Percentiles rank a stretch among this genome's conserved stretches.
Evolutionary conservation across 2,329 filamentous ascomycete genomes (phyloP).

Genomic region (Mycosphaerella sp.): DNA sequence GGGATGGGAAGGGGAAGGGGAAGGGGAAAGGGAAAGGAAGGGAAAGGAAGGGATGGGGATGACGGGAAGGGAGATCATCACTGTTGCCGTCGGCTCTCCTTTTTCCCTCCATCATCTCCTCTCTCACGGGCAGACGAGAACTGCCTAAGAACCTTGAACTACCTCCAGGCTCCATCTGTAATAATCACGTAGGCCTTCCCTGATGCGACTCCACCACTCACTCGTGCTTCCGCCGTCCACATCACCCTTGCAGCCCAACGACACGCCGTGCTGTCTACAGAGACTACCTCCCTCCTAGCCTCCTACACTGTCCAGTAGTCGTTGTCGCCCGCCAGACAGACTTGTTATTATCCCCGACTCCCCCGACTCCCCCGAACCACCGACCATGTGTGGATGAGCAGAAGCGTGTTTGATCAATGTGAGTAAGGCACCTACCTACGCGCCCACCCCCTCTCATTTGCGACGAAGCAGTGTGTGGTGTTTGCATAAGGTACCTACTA

Average conservation of each 20-base stretch:
- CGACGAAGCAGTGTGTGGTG: no score
- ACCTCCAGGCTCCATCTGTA: no score
- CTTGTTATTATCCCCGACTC: no score
- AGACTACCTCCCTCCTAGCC: no score
- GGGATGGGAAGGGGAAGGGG: no score
- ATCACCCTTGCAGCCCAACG: background rate
- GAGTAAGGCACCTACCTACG: background rate
- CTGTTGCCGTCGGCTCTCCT: no score
- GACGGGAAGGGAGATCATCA: no score
- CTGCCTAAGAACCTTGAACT: no score
- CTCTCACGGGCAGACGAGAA: no score
- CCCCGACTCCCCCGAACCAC: background rate
- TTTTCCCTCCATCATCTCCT: no score
- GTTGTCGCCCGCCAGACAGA: background rate
- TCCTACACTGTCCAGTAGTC: background rate
- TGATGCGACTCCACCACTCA: background rate
- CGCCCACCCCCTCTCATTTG: background rate
- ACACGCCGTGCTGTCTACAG: background rate
- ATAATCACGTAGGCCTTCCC: background rate
- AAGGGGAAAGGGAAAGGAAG: background rate
- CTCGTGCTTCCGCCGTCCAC: background rate
- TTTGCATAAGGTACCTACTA: background rate
- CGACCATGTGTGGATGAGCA: background rate
- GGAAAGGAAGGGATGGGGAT: no score
- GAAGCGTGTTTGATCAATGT: background rate